Conservation (phyloP, 1,284 basidiomycete species). For the Tilletia caries region DNA sequence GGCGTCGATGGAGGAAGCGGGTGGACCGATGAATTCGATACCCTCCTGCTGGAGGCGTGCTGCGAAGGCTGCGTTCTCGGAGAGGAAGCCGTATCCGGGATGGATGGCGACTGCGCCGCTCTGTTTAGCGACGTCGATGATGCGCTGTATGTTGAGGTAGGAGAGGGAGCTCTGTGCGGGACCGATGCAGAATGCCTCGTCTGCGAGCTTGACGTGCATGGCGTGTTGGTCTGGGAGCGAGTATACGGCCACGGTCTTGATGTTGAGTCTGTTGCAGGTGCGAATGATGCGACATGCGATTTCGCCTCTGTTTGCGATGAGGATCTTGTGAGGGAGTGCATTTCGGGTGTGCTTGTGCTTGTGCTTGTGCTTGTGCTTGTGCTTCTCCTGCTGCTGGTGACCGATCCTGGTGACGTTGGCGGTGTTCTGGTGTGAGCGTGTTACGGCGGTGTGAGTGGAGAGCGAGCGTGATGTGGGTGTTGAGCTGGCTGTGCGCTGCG, state of each 20-base stretch:
- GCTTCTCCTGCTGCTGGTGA: background rate
- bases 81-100: constrained; percentile 86
- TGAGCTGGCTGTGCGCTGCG: background rate
- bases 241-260: constrained; percentile 85
- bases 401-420: background rate
- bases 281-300: constrained; percentile 89
- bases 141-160: constrained; percentile 83
- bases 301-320: constrained; percentile 68
- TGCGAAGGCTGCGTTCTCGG: constrained; percentile 54
- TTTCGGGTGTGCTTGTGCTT: background rate
- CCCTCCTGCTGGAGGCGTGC: constrained; percentile 29
- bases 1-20: constrained; percentile 56
- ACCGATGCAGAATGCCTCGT: constrained; percentile 90
- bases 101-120: constrained; percentile 69
- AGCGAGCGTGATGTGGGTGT: background rate
- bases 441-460: background rate
- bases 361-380: background rate
- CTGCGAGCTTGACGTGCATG: constrained; percentile 71
- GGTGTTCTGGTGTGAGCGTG: background rate
- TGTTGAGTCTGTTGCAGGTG: constrained; percentile 79
- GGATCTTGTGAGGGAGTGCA: constrained; percentile 36
- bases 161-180: constrained; percentile 81
- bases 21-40: constrained; percentile 54
- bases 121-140: constrained; percentile 72
- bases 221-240: constrained; percentile 76